A percentile compares a stretch with the other conserved stretches of the same genome.
Evolutionary conservation across 129 eudicot species (phyloP).

Genomic region (Smallanthus sonchifolius): DNA sequence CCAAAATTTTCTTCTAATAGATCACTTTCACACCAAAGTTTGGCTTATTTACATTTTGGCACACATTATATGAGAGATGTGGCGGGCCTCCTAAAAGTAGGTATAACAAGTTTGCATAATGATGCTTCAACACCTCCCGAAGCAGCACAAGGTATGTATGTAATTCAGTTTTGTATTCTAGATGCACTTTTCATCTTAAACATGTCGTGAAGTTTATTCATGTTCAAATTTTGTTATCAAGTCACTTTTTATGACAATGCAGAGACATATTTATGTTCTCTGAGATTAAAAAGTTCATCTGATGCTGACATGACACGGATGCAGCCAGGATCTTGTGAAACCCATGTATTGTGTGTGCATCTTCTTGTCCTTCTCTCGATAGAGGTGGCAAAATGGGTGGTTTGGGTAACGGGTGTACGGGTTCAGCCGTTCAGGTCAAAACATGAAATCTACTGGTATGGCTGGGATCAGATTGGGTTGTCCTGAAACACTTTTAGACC

Average conservation of each 20-base stretch:
- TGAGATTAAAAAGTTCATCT: constrained; percentile 68
- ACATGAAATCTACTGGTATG: not conserved
- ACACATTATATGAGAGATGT: constrained; percentile 63
- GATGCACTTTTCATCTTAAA: not conserved
- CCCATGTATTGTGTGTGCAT: constrained; percentile 67
- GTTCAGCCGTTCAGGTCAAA: not conserved
- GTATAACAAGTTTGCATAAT: constrained; percentile 45
- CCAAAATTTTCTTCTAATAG: constrained; percentile 44
- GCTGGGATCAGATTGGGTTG: not conserved
- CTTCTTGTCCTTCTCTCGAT: constrained; percentile 7
- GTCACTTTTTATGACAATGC: constrained; percentile 18
- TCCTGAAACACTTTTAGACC: not conserved
- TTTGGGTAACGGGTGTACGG: not conserved
- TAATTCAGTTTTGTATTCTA: not conserved
- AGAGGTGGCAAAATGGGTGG: constrained; percentile 4
- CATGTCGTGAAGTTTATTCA: not conserved
- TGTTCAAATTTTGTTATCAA: not conserved
- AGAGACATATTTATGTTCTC: constrained; percentile 66
- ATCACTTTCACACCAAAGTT: constrained; percentile 51
- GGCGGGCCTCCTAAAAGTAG: constrained; percentile 53
- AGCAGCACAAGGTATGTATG: constrained; percentile 58
- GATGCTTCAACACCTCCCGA: constrained; percentile 43
- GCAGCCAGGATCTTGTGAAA: constrained; percentile 84
- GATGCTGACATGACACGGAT: constrained; percentile 63
- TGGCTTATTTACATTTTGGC: constrained; percentile 68